phyloP scores from a whole-genome alignment of 257 asterid species.

The Paraleonurus japonicus region DNA sequence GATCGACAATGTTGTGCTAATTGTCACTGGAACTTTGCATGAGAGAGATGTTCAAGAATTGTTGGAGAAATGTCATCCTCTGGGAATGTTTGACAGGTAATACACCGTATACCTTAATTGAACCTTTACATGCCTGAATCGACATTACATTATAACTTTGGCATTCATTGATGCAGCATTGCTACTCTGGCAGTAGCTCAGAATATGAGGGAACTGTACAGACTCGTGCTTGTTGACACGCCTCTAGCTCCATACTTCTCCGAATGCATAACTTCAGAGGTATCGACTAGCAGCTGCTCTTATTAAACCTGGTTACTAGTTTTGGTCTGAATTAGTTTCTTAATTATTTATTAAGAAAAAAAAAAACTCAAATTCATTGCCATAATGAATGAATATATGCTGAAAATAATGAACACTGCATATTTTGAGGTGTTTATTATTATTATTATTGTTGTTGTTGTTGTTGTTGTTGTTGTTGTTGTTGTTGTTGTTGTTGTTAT shows the following conservation, averaged over 20 bases:
- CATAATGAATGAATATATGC: conserved; percentile 7
- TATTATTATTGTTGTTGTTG: background rate
- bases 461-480: too few species aligned
- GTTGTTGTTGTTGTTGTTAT: too few species aligned
- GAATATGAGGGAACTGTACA: conserved; percentile 93
- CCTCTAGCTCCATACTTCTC: conserved; percentile 97
- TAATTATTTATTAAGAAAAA: background rate
- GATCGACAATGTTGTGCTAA: conserved; percentile 92
- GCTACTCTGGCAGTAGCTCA: conserved; percentile 91
- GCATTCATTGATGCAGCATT: conserved; percentile 52
- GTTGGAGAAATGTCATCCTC: conserved; percentile 92
- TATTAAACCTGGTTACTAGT: background rate
- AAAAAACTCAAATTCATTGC: background rate
- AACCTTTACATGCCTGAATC: conserved; percentile 5
- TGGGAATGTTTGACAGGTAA: conserved; percentile 99
- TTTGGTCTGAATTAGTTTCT: background rate
- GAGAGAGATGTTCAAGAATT: conserved; percentile 95
- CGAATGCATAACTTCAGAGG: conserved; percentile 94
- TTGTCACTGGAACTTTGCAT: conserved; percentile 93
- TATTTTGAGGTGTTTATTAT: background rate
- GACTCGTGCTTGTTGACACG: conserved; percentile 92
- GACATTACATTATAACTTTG: conserved; percentile 13
- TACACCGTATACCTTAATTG: conserved; percentile 1
- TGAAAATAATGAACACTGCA: background rate
- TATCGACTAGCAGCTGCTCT: conserved; percentile 22